Base-by-base conservation (phyloP, 306 rosid species). In the Pyrus pyrifolia region DNA sequence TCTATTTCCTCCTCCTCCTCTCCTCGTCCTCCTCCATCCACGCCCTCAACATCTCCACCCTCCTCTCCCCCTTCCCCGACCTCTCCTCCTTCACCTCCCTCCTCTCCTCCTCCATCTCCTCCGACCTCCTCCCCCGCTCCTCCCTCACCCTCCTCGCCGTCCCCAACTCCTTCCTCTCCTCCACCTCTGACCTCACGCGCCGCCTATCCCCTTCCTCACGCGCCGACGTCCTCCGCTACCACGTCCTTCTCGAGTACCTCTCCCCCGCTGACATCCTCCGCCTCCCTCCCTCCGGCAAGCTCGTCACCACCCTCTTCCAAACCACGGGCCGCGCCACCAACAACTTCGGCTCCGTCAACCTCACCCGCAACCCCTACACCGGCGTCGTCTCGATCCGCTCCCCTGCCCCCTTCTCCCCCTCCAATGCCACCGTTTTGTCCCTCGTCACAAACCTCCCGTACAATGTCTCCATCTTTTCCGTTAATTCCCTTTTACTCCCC, bases 271-370 rank as follows among this genome's bases (percentile, higher is more conserved):
- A 88, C 86, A 93, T 96, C 83, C 86, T 52, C 67, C 82, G 83
- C 70, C 77, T 91, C 79, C 86, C 97, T 0, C 78, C 97, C 18
- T 83, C 93, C 58, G 99, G 99, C 9, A 87, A 89, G 25, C 92
- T 96, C 68, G 70, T 96, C 80, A 91, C 99, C 68, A 92, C 99
- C 3, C 99, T 96, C 77, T 85, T 79, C 79, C 99, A 96, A 5
- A 91, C 99, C 80, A 96, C 99, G 8, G 99, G 99, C 22, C 99
- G 98, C 44, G 99, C 98, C 85, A 64, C 96, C 53, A 81, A 31
- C 73, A 86, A 95, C 78, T 91, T 81, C 74, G 98, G 99, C 76
- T 89, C 89, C 45, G 88, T 96, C 40, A 96, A 96, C 79, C 73
- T 96, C 86, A 88, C 99, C 6, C 91, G 88, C 68, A 83, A 91